Evolutionary conservation across 129 eudicot genomes (phyloP), one percentile per base, ranked within the genome.

Genomic region (Centrapalus pauciflorus): DNA sequence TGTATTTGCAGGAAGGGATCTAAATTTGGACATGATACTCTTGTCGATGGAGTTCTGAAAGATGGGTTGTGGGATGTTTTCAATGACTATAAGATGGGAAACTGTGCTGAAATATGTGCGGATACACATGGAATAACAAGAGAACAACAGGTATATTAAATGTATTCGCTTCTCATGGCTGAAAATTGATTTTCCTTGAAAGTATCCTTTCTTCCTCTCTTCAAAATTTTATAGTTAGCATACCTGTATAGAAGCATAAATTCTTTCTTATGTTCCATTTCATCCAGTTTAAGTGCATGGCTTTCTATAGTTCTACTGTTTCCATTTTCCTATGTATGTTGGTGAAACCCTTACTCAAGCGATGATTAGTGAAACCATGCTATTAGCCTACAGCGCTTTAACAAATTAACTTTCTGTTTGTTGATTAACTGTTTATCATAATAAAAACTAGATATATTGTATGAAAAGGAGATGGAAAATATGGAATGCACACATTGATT

Each of bases 61-160:
- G 96, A 92, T 37, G 98, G 98, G 46, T 58, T 92, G 33, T 88
- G 95, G 98, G 98, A 92, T 83, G 98, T 82, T 23, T 92, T 83
- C 73, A 88, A 82, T 41, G 90, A 92, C 78, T 67, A 32, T 66
- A 88, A 88, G 25, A 92, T 92, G 98, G 98, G 98, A 16, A 80
- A 76, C 24, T 86, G 95, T 73, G 98, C 94, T 75, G 98, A 92
- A 79, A 61, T 86, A 79, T 92, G 98, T 72, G 91, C 98, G 21
- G 95, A 88, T 57, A 75, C 88, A 45, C 95, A 88, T 78, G 79
- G 64, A 54, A 45, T 92, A 21, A 76, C 98, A 76, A 86, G 98
- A 83, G 96, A 88, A 61, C 85, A 88, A 28, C 96, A 92, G 96
- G 98, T 92, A 81, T 11, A 12, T 40, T 4, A 55, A 32, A 60